phyloP scores from a whole-genome alignment of 208 protist genomes.

The Trypanosoma mega region DNA sequence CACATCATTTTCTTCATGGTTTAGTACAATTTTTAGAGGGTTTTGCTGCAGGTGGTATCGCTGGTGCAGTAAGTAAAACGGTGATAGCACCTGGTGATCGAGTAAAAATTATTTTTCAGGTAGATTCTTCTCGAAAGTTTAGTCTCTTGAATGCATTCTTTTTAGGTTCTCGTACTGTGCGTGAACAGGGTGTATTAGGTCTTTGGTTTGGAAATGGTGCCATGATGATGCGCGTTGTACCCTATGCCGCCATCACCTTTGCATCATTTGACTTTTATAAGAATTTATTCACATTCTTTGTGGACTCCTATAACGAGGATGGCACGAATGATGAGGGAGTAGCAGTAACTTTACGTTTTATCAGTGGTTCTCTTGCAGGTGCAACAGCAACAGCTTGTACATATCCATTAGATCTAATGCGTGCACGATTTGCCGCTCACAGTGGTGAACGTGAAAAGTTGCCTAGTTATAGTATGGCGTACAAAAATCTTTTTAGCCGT shows the following conservation, averaged over 20 bases:
- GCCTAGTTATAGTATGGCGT: slow-evolving; percentile 72
- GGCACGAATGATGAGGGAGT: slow-evolving; percentile 40
- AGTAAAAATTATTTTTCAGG: slow-evolving; percentile 96
- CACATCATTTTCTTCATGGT: slow-evolving; percentile 26
- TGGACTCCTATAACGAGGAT: slow-evolving; percentile 14
- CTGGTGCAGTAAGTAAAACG: slow-evolving; percentile 93
- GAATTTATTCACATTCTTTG: slow-evolving; percentile 24
- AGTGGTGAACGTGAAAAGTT: slow-evolving; percentile 58
- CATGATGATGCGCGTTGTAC: slow-evolving; percentile 93
- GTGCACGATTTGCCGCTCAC: slow-evolving; percentile 83
- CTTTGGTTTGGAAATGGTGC: slow-evolving; percentile 95
- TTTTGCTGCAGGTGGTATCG: slow-evolving; percentile 92
- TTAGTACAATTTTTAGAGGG: slow-evolving; percentile 82
- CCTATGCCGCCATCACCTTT: slow-evolving; percentile 95
- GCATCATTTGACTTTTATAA: slow-evolving; percentile 93
- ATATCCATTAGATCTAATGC: slow-evolving; percentile 94
- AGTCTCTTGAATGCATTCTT: slow-evolving; percentile 59
- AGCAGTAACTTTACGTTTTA: slow-evolving; percentile 63
- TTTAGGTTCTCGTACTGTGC: slow-evolving; percentile 73
- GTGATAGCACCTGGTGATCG: slow-evolving; percentile 93
- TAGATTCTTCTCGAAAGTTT: slow-evolving; percentile 70
- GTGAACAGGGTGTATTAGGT: slow-evolving; percentile 79
- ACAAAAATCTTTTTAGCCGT: slow-evolving; percentile 45
- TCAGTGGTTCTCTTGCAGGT: slow-evolving; percentile 90
- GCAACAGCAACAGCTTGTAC: slow-evolving; percentile 90